phyloP scores from a whole-genome alignment of 1,139 yeast genomes.

The Lodderomyces pseudojiufengensis region DNA sequence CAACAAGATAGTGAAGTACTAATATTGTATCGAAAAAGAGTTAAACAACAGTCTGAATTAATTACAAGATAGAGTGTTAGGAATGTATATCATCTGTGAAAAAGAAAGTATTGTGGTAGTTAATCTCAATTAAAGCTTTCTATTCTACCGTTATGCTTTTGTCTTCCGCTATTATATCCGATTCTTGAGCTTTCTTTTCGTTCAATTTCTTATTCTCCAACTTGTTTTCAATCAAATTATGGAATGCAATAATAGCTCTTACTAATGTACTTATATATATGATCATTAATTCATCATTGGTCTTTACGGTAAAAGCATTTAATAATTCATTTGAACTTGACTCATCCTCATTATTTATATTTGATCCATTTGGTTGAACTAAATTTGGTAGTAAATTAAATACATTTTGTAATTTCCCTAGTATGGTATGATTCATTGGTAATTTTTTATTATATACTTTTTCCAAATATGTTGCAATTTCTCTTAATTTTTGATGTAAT shows the following conservation, averaged over 20 bases:
- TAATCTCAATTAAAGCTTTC: neutral
- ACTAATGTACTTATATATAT: constrained; percentile 86
- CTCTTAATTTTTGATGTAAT: constrained; percentile 73
- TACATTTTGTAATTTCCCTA: constrained; percentile 92
- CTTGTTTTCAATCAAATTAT: constrained; percentile 93
- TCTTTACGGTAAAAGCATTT: constrained; percentile 83
- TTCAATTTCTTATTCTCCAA: constrained; percentile 67
- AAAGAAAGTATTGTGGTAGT: too few relatives aligned
- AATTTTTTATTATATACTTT: constrained; percentile 68
- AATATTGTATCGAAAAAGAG: too few relatives aligned
- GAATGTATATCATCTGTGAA: too few relatives aligned
- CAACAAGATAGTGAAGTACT: too few relatives aligned
- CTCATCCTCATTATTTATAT: constrained; percentile 17
- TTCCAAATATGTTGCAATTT: constrained; percentile 74
- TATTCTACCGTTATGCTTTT: constrained; percentile 10
- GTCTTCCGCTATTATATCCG: constrained; percentile 10
- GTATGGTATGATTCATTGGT: constrained; percentile 85
- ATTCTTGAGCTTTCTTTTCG: constrained; percentile 28
- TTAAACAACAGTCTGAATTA: too few relatives aligned
- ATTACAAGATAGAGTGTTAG: too few relatives aligned
- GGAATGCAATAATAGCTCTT: constrained; percentile 93
- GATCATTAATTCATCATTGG: constrained; percentile 94
- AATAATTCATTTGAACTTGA: constrained; percentile 49
- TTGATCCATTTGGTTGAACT: constrained; percentile 18
- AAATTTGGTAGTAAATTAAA: constrained; percentile 90